Percentiles rank a stretch among this genome's conserved stretches.
phyloP scores from a whole-genome alignment of 208 protist genomes.

The Pavlovales sp. region DNA sequence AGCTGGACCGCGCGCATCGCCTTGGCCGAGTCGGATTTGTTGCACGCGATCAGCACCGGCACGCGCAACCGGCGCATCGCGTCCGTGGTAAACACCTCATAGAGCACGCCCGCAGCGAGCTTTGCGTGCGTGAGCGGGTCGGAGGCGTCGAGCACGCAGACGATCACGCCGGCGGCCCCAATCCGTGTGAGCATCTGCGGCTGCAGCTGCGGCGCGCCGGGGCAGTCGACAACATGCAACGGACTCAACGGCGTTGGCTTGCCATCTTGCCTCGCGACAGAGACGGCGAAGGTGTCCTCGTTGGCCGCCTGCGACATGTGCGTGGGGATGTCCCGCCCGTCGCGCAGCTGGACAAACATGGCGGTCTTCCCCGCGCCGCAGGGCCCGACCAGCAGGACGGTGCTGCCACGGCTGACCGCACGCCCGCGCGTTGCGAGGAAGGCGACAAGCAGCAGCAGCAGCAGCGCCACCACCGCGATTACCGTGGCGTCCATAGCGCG shows the following conservation, averaged over 20 bases:
- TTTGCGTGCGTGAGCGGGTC: not conserved
- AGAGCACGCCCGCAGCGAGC: not conserved
- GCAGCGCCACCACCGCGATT: not conserved
- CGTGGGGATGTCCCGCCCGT: not conserved
- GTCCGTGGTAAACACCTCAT: not conserved
- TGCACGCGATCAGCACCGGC: not conserved
- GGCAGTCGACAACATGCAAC: not conserved
- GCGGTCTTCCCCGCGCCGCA: not conserved
- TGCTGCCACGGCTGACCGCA: not conserved
- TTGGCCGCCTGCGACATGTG: not conserved
- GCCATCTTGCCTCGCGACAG: no score
- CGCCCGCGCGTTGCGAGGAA: not conserved
- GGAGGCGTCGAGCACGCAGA: not conserved
- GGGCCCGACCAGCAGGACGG: not conserved
- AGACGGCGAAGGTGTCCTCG: not conserved
- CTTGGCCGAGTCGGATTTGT: not conserved
- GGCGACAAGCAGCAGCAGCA: not conserved
- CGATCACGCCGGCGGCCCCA: not conserved
- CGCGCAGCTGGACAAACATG: not conserved
- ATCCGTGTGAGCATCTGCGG: not conserved
- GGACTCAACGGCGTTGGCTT: no score
- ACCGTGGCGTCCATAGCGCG: not conserved
- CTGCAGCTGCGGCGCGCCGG: not conserved
- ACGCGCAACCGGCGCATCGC: not conserved
- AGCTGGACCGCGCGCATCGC: not conserved